Conservation (phyloP, 2,329 filamentous ascomycete genomes). For the Zasmidium citrigriseum region DNA sequence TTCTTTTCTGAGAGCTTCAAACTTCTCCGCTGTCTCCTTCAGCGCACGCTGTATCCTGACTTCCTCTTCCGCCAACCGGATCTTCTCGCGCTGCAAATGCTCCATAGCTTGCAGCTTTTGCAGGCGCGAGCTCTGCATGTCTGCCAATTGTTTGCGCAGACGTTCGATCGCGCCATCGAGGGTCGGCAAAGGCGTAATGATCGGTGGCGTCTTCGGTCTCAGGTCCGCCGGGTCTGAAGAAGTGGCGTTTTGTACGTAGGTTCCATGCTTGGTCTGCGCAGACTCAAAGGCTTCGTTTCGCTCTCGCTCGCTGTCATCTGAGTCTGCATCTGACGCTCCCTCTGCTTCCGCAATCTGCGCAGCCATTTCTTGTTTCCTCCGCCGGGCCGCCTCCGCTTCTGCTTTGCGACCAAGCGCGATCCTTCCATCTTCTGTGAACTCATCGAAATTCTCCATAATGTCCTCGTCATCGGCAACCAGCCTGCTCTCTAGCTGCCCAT, state of each 20-base stretch:
- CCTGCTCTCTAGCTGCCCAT: conserved; percentile 60
- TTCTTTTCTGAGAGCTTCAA: conserved; percentile 58
- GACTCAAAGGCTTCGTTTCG: conserved; percentile 80
- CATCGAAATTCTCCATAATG: conserved; percentile 88
- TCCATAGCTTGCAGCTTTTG: conserved; percentile 64
- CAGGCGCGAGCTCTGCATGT: conserved; percentile 62
- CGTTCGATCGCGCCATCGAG: conserved; percentile 67
- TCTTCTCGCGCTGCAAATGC: conserved; percentile 67
- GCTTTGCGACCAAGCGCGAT: conserved; percentile 78
- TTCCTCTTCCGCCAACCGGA: conserved; percentile 68
- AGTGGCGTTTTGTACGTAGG: conserved; percentile 54
- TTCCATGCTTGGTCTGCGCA: conserved; percentile 82
- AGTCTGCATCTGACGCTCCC: conserved; percentile 32
- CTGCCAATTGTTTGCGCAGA: conserved; percentile 61
- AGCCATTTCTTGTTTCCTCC: conserved; percentile 72
- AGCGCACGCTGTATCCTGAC: conserved; percentile 77
- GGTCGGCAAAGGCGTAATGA: conserved; percentile 75
- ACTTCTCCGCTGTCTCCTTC: conserved; percentile 76
- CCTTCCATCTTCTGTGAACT: conserved; percentile 70
- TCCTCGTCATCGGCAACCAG: conserved; percentile 87
- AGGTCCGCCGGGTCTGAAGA: conserved; percentile 25
- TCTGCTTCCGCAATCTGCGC: conserved; percentile 75
- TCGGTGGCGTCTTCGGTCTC: conserved; percentile 45
- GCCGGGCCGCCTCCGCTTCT: conserved; percentile 68
- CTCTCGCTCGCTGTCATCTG: conserved; percentile 64